Evolutionary conservation across 805 yeast species (phyloP).

Genomic region (Millerago galiae): DNA sequence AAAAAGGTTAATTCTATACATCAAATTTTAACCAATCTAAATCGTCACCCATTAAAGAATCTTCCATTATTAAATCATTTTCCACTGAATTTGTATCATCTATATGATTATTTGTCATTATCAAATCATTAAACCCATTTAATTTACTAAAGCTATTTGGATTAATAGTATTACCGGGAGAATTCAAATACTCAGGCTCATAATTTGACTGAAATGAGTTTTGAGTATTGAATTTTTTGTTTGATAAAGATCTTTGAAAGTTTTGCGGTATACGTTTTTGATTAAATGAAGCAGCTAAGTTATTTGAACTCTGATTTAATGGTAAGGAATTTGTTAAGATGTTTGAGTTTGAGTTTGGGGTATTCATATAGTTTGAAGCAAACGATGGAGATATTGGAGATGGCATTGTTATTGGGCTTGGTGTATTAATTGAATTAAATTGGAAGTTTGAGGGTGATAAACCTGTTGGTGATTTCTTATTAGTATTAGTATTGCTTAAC

Average conservation of each 20-base stretch:
- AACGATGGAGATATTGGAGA: conserved; percentile 23
- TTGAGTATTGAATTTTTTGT: neutral
- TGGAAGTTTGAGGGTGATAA: conserved; percentile 16
- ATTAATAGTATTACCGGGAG: neutral
- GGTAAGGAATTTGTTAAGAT: conserved; percentile 15
- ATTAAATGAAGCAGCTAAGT: conserved; percentile 21
- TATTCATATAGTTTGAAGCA: conserved; percentile 4
- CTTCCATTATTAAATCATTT: conserved; percentile 9
- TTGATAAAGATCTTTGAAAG: conserved; percentile 11
- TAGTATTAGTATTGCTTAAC: neutral
- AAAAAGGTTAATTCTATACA: conserved; percentile 7
- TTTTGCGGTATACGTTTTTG: conserved; percentile 24
- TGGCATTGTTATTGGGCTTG: conserved; percentile 22
- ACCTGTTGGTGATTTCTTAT: conserved; percentile 13
- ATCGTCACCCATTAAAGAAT: conserved; percentile 16
- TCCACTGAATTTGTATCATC: conserved; percentile 1
- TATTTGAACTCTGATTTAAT: conserved; percentile 16
- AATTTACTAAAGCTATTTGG: conserved; percentile 3
- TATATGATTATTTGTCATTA: conserved; percentile 3
- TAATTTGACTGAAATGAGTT: neutral
- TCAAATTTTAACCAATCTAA: conserved; percentile 27
- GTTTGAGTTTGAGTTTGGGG: conserved; percentile 1
- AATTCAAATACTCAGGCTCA: neutral
- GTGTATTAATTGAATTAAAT: conserved; percentile 7
- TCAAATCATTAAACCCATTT: conserved; percentile 4